phyloP scores from a whole-genome alignment of 1,284 basidiomycete species.

The Ganoderma lingzhi region DNA sequence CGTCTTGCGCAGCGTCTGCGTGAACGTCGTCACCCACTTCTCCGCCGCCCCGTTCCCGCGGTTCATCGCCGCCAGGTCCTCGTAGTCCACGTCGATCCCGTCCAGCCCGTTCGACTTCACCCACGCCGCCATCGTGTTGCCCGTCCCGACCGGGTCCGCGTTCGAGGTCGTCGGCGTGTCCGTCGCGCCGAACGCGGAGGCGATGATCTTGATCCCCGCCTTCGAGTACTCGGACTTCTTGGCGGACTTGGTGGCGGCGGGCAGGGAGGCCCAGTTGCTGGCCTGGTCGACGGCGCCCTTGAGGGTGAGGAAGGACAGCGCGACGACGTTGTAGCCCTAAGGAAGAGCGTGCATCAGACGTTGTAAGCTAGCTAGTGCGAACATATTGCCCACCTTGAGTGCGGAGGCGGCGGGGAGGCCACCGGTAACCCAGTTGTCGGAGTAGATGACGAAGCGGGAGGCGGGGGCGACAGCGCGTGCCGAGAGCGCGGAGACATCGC shows the following conservation, averaged over 20 bases:
- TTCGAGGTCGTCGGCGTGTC: constrained; percentile 56
- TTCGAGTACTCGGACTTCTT: constrained; percentile 51
- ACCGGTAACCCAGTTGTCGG: constrained; percentile 24
- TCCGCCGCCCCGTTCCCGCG: constrained; percentile 46
- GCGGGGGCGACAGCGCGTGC: constrained; percentile 20
- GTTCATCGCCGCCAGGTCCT: constrained; percentile 58
- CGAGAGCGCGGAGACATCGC: constrained; percentile 15
- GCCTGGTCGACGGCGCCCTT: constrained; percentile 25
- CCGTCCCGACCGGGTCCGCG: constrained; percentile 48
- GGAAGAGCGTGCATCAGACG: no score
- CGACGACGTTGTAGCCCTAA: constrained; percentile 29
- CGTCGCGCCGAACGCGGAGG: constrained; percentile 58
- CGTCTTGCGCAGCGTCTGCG: constrained; percentile 43
- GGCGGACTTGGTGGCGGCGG: constrained; percentile 37
- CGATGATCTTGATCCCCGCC: constrained; percentile 55
- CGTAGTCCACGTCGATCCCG: constrained; percentile 67
- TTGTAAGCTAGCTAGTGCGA: no score
- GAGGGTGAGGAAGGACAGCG: constrained; percentile 27
- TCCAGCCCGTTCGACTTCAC: constrained; percentile 46
- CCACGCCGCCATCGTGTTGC: constrained; percentile 56
- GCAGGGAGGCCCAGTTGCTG: constrained; percentile 16
- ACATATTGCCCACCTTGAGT: no score
- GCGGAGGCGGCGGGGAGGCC: constrained; percentile 20
- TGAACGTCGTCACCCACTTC: constrained; percentile 49
- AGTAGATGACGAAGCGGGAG: constrained; percentile 30